phyloP scores from a whole-genome alignment of 2,329 filamentous ascomycete species.

The Nectriaceae sp. region DNA sequence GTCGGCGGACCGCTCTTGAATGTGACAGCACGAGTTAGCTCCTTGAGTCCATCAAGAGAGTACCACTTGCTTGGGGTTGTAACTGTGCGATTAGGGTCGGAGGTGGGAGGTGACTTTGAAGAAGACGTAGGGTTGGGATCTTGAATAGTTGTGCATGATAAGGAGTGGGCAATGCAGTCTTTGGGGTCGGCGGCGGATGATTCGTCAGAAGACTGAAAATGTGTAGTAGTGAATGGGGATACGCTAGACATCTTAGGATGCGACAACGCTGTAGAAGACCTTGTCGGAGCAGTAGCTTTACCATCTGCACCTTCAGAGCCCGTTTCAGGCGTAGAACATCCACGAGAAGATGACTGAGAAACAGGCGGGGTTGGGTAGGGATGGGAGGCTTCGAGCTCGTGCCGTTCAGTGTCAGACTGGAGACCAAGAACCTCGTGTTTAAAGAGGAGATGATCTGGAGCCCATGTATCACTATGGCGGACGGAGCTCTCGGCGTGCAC shows the following conservation, averaged over 20 bases:
- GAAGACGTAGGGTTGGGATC: slow-evolving; percentile 20
- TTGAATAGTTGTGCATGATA: slow-evolving; percentile 17
- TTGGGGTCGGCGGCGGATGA: slow-evolving; percentile 22
- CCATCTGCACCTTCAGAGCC: slow-evolving; percentile 24
- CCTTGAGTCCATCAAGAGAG: slow-evolving; percentile 70
- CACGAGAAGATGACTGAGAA: slow-evolving; percentile 48
- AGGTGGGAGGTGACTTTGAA: slow-evolving; percentile 51
- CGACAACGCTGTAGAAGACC: slow-evolving; percentile 20
- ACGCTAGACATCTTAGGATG: slow-evolving; percentile 22
- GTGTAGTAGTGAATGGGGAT: slow-evolving; percentile 30
- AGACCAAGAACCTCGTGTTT: slow-evolving; percentile 25
- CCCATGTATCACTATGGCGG: slow-evolving; percentile 20
- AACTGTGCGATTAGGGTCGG: slow-evolving; percentile 38
- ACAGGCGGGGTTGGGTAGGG: slow-evolving; percentile 60
- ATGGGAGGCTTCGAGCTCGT: slow-evolving; percentile 30
- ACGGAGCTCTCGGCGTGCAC: slow-evolving; percentile 26
- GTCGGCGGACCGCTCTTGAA: slow-evolving; percentile 92
- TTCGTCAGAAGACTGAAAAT: slow-evolving; percentile 26
- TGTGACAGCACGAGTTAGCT: slow-evolving; percentile 78
- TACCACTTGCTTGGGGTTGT: slow-evolving; percentile 54
- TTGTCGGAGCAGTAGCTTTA: slow-evolving; percentile 21
- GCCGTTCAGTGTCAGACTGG: slow-evolving; percentile 22
- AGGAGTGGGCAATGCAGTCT: slow-evolving; percentile 9
- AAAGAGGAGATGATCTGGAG: slow-evolving; percentile 24
- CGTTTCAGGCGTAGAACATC: slow-evolving; percentile 32